phyloP scores from a whole-genome alignment of 768 basidiomycete genomes.

The Lentinula sp. region DNA sequence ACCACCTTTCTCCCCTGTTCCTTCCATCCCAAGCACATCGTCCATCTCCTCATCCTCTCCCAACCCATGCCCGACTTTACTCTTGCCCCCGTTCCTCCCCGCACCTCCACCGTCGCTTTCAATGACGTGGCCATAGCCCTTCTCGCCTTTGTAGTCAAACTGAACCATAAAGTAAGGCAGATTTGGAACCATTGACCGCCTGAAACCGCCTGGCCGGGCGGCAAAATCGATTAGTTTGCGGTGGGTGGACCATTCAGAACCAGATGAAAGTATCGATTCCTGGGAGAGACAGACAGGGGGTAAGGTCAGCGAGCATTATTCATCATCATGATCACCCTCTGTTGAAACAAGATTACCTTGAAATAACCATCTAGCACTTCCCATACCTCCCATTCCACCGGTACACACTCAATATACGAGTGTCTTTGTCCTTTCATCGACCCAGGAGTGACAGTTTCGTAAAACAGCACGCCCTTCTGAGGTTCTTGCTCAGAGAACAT shows the following conservation, averaged over 20 bases:
- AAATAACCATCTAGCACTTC: slow-evolving; percentile 91
- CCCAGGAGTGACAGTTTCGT: slow-evolving; percentile 75
- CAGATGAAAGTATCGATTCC: slow-evolving; percentile 93
- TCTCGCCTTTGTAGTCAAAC: slow-evolving; percentile 96
- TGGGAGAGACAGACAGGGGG: slow-evolving; percentile 17
- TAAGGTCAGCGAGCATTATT: too few species aligned
- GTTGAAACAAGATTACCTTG: slow-evolving; percentile 43
- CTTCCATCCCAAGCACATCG: slow-evolving; percentile 48
- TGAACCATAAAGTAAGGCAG: slow-evolving; percentile 99
- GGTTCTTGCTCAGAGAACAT: slow-evolving; percentile 87
- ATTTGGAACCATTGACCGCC: slow-evolving; percentile 92
- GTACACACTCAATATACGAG: slow-evolving; percentile 90
- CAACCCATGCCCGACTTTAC: not conserved
- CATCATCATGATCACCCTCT: too few species aligned
- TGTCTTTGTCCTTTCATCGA: slow-evolving; percentile 85
- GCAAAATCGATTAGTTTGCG: slow-evolving; percentile 96
- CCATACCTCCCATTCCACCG: slow-evolving; percentile 83
- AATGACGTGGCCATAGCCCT: slow-evolving; percentile 97
- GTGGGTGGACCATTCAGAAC: slow-evolving; percentile 97
- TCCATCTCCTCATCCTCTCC: slow-evolving; percentile 2
- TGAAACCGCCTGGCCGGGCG: slow-evolving; percentile 84
- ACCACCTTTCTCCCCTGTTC: slow-evolving; percentile 78
- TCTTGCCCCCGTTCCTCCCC: slow-evolving; percentile 30
- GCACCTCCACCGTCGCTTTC: slow-evolving; percentile 54
- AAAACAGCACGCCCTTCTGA: slow-evolving; percentile 87